phyloP scores from a whole-genome alignment of 2,329 filamentous ascomycete genomes.

The Colletotrichum theobromicola region DNA sequence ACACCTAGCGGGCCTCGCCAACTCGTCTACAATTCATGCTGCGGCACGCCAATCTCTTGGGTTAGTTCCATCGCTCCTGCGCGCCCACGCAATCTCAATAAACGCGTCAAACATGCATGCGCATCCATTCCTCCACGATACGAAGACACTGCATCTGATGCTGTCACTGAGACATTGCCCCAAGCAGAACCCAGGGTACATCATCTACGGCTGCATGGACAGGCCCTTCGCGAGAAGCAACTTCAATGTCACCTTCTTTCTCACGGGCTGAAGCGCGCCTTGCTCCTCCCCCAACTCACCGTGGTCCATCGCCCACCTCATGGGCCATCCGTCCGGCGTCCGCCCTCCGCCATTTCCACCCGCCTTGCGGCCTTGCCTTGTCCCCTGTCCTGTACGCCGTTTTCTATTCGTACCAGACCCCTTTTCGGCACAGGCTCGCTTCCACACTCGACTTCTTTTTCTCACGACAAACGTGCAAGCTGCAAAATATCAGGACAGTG shows the following conservation, averaged over 20 bases:
- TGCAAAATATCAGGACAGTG: background rate
- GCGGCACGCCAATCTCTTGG: background rate
- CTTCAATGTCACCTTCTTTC: background rate
- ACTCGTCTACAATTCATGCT: background rate
- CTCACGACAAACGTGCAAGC: background rate
- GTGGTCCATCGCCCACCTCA: background rate
- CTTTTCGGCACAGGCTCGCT: background rate
- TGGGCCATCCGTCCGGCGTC: background rate
- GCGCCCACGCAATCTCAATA: background rate
- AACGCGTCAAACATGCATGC: background rate
- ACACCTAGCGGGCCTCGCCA: no score
- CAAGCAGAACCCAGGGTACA: background rate
- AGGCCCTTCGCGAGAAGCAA: slow-evolving; percentile 4
- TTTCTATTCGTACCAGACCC: background rate
- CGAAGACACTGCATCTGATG: background rate
- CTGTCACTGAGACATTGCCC: background rate
- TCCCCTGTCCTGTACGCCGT: background rate
- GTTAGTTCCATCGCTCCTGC: background rate
- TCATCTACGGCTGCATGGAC: background rate
- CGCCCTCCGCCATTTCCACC: background rate
- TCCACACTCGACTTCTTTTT: background rate
- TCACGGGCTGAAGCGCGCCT: background rate
- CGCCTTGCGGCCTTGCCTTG: background rate
- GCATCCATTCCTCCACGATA: background rate
- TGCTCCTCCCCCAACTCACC: background rate